phyloP scores from a whole-genome alignment of 176 grass and related monocot genomes.

The Rhipidocladum racemiflorum region DNA sequence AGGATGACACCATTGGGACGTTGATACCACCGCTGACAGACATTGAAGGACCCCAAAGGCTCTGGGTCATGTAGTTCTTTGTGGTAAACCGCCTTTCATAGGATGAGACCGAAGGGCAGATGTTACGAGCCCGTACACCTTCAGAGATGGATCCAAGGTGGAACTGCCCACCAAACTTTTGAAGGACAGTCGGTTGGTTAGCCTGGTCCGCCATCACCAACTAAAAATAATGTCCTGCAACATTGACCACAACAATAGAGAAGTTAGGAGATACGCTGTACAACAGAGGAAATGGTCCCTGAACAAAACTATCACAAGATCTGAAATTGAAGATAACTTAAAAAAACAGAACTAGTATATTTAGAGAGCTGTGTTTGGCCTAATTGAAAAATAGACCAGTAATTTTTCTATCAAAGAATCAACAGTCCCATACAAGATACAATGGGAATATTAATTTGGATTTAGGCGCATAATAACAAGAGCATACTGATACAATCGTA shows the following conservation, averaged over 20 bases:
- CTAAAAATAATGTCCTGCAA: slow-evolving; percentile 38
- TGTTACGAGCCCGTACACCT: slow-evolving; percentile 46
- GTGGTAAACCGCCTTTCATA: slow-evolving; percentile 49
- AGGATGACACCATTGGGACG: slow-evolving; percentile 36
- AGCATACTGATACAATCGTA: background rate
- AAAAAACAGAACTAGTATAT: background rate
- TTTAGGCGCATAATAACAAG: background rate
- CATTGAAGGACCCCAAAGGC: slow-evolving; percentile 32
- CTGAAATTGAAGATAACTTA: background rate
- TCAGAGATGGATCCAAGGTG: slow-evolving; percentile 66
- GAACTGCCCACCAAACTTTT: slow-evolving; percentile 65
- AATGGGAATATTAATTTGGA: background rate
- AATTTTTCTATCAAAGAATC: background rate
- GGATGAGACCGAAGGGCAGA: slow-evolving; percentile 36
- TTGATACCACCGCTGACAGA: slow-evolving; percentile 34
- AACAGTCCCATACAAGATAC: background rate
- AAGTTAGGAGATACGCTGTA: background rate
- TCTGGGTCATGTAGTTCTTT: slow-evolving; percentile 47
- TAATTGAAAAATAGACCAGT: background rate
- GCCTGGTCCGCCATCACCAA: slow-evolving; percentile 62
- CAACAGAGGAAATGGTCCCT: background rate
- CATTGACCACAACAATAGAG: background rate
- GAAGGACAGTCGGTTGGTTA: slow-evolving; percentile 63
- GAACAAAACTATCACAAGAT: background rate
- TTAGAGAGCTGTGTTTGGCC: background rate